Conservation (phyloP, 164 flowering plant species). For the Platanus orientalis region DNA sequence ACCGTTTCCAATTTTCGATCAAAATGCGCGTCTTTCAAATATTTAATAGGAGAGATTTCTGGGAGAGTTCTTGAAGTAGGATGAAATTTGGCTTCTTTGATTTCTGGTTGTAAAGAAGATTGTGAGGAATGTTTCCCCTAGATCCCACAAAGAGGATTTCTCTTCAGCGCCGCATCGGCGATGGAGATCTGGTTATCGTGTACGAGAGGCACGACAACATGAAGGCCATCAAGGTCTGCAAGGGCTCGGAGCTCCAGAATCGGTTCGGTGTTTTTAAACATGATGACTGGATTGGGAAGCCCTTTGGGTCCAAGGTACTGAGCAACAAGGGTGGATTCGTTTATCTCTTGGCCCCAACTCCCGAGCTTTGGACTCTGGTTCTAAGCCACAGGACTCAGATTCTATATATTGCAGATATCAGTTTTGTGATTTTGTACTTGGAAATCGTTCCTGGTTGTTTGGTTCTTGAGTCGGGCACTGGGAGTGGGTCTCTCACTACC, state of each 20-base stretch:
- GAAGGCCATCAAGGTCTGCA: slow-evolving; percentile 72
- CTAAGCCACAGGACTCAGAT: slow-evolving; percentile 95
- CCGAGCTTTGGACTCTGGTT: slow-evolving; percentile 90
- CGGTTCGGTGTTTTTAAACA: slow-evolving; percentile 84
- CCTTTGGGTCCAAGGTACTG: slow-evolving; percentile 75
- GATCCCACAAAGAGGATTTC: slow-evolving; percentile 46
- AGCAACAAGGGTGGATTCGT: slow-evolving; percentile 80
- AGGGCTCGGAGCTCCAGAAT: slow-evolving; percentile 61
- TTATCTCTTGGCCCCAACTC: slow-evolving; percentile 84
- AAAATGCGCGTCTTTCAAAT: no score
- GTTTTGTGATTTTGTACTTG: slow-evolving; percentile 69
- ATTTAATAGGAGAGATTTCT: no score
- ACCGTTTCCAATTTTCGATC: no score
- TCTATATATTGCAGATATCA: slow-evolving; percentile 84
- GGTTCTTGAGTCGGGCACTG: slow-evolving; percentile 90
- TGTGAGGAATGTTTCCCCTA: slow-evolving; percentile 36
- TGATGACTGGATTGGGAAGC: slow-evolving; percentile 85
- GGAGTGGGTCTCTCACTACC: slow-evolving; percentile 81
- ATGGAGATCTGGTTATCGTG: slow-evolving; percentile 78
- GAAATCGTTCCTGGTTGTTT: slow-evolving; percentile 82
- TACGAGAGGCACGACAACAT: slow-evolving; percentile 76
- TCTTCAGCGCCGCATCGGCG: slow-evolving; percentile 43
- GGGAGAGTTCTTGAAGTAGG: no score
- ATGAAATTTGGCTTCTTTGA: no score
- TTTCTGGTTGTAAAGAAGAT: background rate